Evolutionary conservation across 2,329 filamentous ascomycete species (phyloP), one percentile per base, ranked within the genome.

Genomic region (Myriosclerotinia duriaeana): DNA sequence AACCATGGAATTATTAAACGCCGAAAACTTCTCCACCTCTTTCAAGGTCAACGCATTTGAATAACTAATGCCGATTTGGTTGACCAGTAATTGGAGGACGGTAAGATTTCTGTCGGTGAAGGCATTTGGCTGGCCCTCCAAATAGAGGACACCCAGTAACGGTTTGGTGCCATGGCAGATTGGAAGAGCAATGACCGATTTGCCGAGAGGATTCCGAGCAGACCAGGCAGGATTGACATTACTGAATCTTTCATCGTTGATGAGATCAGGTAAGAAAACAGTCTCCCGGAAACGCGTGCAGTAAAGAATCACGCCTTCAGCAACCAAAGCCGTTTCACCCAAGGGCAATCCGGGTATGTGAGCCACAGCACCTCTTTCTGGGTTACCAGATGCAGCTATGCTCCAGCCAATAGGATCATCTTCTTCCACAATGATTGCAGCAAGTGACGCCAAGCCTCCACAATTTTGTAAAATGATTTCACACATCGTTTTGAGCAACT

Each of bases 391-490:
- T 5, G 90, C 89, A 26, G 89, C 89, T 38, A 93, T 86, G 71
- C 84, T 89, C 89, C 90, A 93, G 2, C 75, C 74, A 56, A 73
- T 44, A 22, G 73, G 72, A 50, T 85, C 85, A 55, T 87, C 85
- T 66, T 91, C 89, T 72, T 91, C 87, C 11, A 92, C 86, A 30
- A 92, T 83, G 64, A 94, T 90, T 17, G 89, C 90, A 22, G 89
- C 90, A 7, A 89, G 81, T 2, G 89, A 89, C 11, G 89, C 89
- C 9, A 86, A 83, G 42, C 86, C 85, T 50, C 89, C 90, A 62
- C 89, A 92, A 0, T 89, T 92, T 71, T 93, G 89, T 36, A 93
- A 78, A 59, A 93, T 91, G 69, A 93, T 91, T 69, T 92, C 87
- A 71, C 89, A 91, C 87, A 94, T 92, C 53, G 90, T 93, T 73